These are phyloP conservation scores for Alternaria metachromatica DNA, from an alignment of 2,329 filamentous ascomycete genomes.

Conservation along the genomic window DNA sequence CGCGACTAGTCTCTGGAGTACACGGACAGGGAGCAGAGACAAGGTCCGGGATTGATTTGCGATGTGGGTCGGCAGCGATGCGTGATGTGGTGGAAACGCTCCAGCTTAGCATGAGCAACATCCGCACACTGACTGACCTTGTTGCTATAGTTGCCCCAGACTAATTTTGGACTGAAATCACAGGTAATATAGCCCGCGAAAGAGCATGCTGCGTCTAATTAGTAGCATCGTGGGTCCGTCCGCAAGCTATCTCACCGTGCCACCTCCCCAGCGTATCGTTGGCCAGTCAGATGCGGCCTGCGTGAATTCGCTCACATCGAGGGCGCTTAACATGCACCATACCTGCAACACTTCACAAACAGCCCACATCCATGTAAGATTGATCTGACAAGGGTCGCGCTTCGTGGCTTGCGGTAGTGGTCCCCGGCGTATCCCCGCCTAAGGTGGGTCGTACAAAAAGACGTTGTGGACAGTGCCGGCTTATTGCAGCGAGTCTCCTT, in stretches of 20 bases:
- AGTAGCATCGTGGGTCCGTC: slow-evolving; percentile 14
- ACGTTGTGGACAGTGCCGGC: slow-evolving; percentile 29
- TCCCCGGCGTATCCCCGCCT: slow-evolving; percentile 22
- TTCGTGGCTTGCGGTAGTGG: slow-evolving; percentile 22
- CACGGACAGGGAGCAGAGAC: slow-evolving; percentile 12
- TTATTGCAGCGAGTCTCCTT: slow-evolving; percentile 16
- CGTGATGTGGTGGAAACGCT: slow-evolving; percentile 18
- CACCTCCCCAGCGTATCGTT: slow-evolving; percentile 29
- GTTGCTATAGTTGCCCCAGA: slow-evolving; percentile 19
- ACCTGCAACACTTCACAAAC: slow-evolving; percentile 16
- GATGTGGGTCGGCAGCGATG: slow-evolving; percentile 4
- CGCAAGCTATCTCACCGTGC: slow-evolving; percentile 30
- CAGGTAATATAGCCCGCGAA: slow-evolving; percentile 33
- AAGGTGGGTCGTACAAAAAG: slow-evolving; percentile 26
- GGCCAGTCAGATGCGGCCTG: slow-evolving; percentile 22
- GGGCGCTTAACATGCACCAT: slow-evolving; percentile 15
- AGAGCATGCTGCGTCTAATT: slow-evolving; percentile 39
- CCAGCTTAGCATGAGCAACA: slow-evolving; percentile 25
- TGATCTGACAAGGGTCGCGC: slow-evolving; percentile 16
- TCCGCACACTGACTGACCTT: slow-evolving; percentile 21
- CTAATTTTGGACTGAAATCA: slow-evolving; percentile 12
- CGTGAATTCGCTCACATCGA: slow-evolving; percentile 21
- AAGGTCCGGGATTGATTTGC: slow-evolving; percentile 3
- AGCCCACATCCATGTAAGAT: slow-evolving; percentile 20
- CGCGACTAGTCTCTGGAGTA: slow-evolving; percentile 13